Evolutionary conservation across 768 basidiomycete species (phyloP).

Genomic region (Xanthoconium stramineum): DNA sequence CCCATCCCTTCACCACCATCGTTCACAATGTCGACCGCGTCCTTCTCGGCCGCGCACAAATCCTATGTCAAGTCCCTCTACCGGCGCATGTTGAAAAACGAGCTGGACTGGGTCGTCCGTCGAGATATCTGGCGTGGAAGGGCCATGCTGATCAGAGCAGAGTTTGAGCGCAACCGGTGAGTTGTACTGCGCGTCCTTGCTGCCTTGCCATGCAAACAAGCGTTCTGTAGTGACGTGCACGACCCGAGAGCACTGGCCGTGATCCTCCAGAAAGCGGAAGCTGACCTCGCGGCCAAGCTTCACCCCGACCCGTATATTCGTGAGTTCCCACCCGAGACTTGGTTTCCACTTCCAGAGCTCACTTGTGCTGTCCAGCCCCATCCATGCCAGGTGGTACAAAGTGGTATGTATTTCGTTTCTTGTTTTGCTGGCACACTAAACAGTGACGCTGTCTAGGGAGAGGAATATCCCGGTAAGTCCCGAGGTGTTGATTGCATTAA

Average conservation of each 20-base stretch:
- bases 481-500: background rate
- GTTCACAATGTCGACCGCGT: slow-evolving; percentile 47
- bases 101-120: slow-evolving; percentile 86
- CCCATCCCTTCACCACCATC: background rate
- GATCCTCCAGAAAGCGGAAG: slow-evolving; percentile 82
- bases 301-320: slow-evolving; percentile 95
- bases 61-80: slow-evolving; percentile 91
- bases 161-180: slow-evolving; percentile 91
- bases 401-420: slow-evolving; percentile 57
- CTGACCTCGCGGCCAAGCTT: slow-evolving; percentile 54
- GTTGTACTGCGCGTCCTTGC: slow-evolving; percentile 17
- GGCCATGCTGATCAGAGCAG: slow-evolving; percentile 83
- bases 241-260: slow-evolving; percentile 78
- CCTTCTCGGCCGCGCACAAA: slow-evolving; percentile 74
- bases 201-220: background rate
- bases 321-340: slow-evolving; percentile 43
- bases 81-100: slow-evolving; percentile 79
- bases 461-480: slow-evolving; percentile 72
- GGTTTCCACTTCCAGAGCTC: slow-evolving; percentile 1
- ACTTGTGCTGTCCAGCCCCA: slow-evolving; percentile 50
- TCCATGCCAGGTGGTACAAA: slow-evolving; percentile 90
- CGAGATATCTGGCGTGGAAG: slow-evolving; percentile 83
- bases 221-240: slow-evolving; percentile 60
- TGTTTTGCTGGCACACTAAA: background rate
- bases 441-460: slow-evolving; percentile 51